A percentile compares a stretch with the other conserved stretches of the same genome.
Evolutionary conservation across 1,284 basidiomycete genomes (phyloP).

Genomic region (Tylopilus orsonianus): DNA sequence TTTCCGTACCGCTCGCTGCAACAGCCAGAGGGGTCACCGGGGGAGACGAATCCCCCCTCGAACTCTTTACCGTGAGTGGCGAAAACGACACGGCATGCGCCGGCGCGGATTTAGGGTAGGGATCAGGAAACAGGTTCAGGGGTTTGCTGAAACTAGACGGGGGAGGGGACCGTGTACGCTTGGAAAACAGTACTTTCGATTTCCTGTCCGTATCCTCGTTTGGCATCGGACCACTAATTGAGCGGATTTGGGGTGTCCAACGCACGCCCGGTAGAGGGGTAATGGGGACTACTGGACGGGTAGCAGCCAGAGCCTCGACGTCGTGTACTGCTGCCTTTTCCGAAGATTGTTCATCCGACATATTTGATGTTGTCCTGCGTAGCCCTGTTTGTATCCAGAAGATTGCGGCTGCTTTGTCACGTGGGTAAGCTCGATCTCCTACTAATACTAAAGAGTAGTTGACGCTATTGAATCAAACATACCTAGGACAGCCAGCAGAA

Average conservation of each 20-base stretch:
- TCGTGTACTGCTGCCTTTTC: constrained; percentile 15
- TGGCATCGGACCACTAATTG: constrained; percentile 23
- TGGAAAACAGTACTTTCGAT: constrained; percentile 1
- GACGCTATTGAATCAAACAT: constrained; percentile 7
- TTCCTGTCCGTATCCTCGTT: constrained; percentile 7
- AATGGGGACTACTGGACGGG: constrained; percentile 23
- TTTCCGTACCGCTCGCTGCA: constrained; percentile 32
- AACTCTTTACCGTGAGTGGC: not conserved
- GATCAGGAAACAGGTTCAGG: constrained; percentile 2
- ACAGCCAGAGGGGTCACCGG: constrained; percentile 28
- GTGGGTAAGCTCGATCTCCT: not conserved
- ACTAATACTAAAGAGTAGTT: not conserved
- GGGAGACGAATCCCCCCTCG: constrained; percentile 4
- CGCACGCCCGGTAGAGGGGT: constrained; percentile 30
- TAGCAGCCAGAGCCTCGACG: constrained; percentile 16
- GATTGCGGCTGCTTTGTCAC: constrained; percentile 10
- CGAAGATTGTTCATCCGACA: constrained; percentile 3
- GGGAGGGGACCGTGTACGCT: constrained; percentile 25
- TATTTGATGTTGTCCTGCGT: too few species aligned
- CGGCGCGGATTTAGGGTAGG: constrained; percentile 23
- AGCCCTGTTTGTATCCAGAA: constrained; percentile 16
- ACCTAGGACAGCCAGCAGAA: constrained; percentile 23
- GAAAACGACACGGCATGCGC: constrained; percentile 10
- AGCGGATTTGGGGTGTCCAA: constrained; percentile 45
- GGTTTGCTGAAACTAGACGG: constrained; percentile 11